Conservation (phyloP, 768 basidiomycete species). For the Paxillus ammoniavirescens region DNA sequence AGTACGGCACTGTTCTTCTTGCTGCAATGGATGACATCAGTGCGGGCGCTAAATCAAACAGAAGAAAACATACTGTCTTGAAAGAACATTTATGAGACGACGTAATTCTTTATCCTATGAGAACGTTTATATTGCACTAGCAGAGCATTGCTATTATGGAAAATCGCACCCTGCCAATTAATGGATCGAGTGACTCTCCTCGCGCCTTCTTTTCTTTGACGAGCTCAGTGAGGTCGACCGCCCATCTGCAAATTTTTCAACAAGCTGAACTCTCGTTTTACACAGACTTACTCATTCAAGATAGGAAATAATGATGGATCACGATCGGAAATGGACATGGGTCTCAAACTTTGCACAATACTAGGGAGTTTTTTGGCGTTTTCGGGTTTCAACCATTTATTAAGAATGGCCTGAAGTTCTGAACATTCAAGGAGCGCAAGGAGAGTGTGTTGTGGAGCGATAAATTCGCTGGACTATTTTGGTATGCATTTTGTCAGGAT, state of each 20-base stretch:
- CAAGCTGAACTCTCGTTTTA: not conserved
- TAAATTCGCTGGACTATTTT: not conserved
- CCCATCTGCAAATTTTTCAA: not conserved
- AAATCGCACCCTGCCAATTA: constrained; percentile 3
- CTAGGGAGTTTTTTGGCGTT: not conserved
- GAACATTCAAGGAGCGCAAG: constrained; percentile 3
- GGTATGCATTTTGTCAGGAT: not conserved
- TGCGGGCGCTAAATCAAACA: not conserved
- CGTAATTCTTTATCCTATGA: not conserved
- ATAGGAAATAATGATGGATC: not conserved
- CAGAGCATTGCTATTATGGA: not conserved
- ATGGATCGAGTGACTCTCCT: not conserved
- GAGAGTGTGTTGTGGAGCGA: constrained; percentile 1
- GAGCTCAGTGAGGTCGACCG: constrained; percentile 2
- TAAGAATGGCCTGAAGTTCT: not conserved
- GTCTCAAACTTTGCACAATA: not conserved
- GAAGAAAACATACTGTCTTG: not conserved
- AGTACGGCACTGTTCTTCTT: constrained; percentile 10
- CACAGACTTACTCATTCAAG: not conserved
- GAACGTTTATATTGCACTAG: not conserved
- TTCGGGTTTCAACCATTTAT: not conserved
- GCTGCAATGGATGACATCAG: not conserved
- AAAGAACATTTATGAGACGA: not conserved
- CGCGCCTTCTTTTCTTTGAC: constrained; percentile 4
- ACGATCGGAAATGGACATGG: not conserved